These are phyloP conservation scores for Talaromyces ruber DNA, from an alignment of 495 filamentous ascomycete species.

Conservation along the genomic window DNA sequence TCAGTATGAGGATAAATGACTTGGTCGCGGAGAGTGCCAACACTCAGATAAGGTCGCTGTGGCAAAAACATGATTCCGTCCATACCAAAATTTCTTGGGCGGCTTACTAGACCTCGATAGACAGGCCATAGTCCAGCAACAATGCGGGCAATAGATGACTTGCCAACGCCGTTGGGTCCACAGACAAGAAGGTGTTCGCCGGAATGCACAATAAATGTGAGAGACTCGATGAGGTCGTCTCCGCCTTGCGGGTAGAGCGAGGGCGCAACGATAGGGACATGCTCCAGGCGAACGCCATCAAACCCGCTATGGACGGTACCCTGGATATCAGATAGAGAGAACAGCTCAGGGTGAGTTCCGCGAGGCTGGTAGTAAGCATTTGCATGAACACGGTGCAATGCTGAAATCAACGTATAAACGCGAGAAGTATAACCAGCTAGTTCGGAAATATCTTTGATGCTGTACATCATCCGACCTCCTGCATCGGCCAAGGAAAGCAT, in stretches of 20 bases:
- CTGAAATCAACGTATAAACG: constrained; percentile 90
- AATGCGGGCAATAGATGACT: constrained; percentile 80
- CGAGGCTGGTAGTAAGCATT: constrained; percentile 69
- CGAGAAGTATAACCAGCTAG: constrained; percentile 93
- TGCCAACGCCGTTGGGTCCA: constrained; percentile 91
- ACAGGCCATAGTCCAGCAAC: constrained; percentile 94
- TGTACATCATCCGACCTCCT: constrained; percentile 97
- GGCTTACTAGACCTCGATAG: constrained; percentile 83
- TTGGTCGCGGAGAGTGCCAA: constrained; percentile 93
- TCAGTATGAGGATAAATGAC: constrained; percentile 97
- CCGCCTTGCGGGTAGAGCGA: constrained; percentile 71
- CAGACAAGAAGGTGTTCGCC: constrained; percentile 94
- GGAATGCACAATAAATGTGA: constrained; percentile 78
- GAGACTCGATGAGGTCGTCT: constrained; percentile 79
- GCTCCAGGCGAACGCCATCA: constrained; percentile 86
- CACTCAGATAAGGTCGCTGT: constrained; percentile 85
- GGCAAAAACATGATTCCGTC: constrained; percentile 98
- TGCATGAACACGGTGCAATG: constrained; percentile 88
- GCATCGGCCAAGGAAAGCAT: constrained; percentile 98
- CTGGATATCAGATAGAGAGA: constrained; percentile 81
- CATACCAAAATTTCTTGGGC: constrained; percentile 68
- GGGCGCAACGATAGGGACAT: constrained; percentile 88
- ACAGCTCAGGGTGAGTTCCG: constrained; percentile 65
- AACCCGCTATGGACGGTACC: constrained; percentile 91
- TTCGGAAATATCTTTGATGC: constrained; percentile 92